Percentiles rank a stretch among this genome's conserved stretches.
These are phyloP conservation scores for Cladosporium austrohemisphaericum DNA, from an alignment of 2,329 filamentous ascomycete species.

Conservation along the genomic window DNA sequence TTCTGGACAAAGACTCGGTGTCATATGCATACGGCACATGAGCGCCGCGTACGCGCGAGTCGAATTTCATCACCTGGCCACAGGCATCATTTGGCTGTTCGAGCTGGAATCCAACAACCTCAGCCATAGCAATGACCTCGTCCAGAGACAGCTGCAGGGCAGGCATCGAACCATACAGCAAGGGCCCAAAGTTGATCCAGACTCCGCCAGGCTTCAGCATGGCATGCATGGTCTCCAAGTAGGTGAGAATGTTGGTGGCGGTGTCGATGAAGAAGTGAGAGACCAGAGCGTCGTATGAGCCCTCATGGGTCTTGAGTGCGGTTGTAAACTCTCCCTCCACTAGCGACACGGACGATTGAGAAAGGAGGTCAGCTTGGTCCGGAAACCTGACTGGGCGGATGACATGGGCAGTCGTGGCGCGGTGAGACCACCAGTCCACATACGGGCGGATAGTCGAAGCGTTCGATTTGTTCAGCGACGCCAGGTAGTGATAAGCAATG, in stretches of 20 bases:
- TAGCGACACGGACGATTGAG: constrained; percentile 1
- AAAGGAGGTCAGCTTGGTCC: not conserved
- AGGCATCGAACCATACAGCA: constrained; percentile 53
- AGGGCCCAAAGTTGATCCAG: constrained; percentile 80
- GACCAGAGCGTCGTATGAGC: constrained; percentile 71
- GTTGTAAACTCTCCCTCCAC: constrained; percentile 55
- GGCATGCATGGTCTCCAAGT: constrained; percentile 73
- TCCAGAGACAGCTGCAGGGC: constrained; percentile 20
- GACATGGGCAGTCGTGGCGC: constrained; percentile 43
- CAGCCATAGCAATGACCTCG: constrained; percentile 18
- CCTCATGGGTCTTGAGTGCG: constrained; percentile 32
- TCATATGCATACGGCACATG: constrained; percentile 16
- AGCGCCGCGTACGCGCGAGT: not conserved
- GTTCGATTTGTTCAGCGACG: constrained; percentile 59
- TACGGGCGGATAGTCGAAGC: constrained; percentile 74
- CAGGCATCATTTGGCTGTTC: constrained; percentile 9
- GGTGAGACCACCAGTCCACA: constrained; percentile 70
- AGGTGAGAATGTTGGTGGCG: constrained; percentile 82
- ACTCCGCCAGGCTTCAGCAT: constrained; percentile 73
- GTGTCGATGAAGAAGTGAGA: constrained; percentile 95
- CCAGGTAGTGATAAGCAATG: constrained; percentile 68
- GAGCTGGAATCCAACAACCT: constrained; percentile 19
- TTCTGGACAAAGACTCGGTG: constrained; percentile 6
- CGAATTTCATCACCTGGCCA: constrained; percentile 2
- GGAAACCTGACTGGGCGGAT: constrained; percentile 19